Percentiles rank a stretch among this genome's conserved stretches.
Evolutionary conservation across 2,329 filamentous ascomycete species (phyloP).

Genomic region (Aspergillus costaricaensis): DNA sequence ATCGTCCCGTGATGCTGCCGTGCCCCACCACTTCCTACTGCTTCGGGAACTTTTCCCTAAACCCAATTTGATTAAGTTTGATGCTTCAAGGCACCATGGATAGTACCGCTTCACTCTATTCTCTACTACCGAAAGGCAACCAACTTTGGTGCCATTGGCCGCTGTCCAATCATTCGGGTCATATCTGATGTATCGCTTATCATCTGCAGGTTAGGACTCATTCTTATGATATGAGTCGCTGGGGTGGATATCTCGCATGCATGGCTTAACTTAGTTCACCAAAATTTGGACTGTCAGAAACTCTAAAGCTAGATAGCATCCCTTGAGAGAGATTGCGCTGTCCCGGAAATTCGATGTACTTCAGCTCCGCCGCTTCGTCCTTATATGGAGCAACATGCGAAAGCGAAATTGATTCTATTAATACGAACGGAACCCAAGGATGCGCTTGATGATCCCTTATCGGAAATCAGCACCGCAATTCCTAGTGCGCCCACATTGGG

Average conservation of each 20-base stretch:
- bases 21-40: neutral
- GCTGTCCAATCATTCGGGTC: neutral
- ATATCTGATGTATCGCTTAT: neutral
- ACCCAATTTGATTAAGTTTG: neutral
- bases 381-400: neutral
- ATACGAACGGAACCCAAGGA: neutral
- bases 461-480: neutral
- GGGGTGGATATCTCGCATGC: neutral
- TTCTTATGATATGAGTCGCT: neutral
- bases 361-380: neutral
- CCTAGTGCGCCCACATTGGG: neutral
- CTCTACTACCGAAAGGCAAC: neutral
- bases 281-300: neutral
- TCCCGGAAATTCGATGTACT: neutral
- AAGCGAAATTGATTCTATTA: neutral
- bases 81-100: neutral
- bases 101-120: neutral
- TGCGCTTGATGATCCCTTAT: neutral
- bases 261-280: neutral
- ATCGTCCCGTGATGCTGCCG: slow-evolving; percentile 5
- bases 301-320: neutral
- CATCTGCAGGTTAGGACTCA: neutral
- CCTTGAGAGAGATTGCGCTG: neutral
- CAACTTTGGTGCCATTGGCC: neutral
- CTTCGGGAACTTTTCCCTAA: slow-evolving; percentile 1